Base-by-base conservation (phyloP, 306 rosid species). In the Sindora glabra region DNA sequence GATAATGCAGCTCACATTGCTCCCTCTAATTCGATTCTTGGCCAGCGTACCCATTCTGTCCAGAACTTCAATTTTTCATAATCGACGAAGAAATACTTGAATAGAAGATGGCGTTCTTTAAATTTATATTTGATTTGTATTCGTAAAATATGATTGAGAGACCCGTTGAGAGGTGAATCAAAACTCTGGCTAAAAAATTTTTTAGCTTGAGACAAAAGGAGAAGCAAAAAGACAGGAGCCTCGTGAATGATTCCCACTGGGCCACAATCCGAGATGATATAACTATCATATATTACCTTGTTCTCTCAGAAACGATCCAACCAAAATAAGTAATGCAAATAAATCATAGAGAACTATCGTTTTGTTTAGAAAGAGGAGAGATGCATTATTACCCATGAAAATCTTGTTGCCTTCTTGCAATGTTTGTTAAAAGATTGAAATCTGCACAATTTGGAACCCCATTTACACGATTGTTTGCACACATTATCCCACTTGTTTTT, bases 371-470 rank as follows among this genome's bases (percentile, higher is more conserved):
- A n/a, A n/a, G n/a, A n/a, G n/a, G n/a, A n/a, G n/a, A 3, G 17
- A 14, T 10, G 4, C 4, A 0, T 23, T 11, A 16, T 49, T 77
- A 91, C 94, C 99, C 99, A n/a, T 77, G 62, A 25, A 92, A 92
- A 32, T 25, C 69, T 96, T 96, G 89, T 21, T 78, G 26, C 23
- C 69, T 54, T 69, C 99, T 74, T 14, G 81, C 94, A 3, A 71
- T 82, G 0, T 53, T 41, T 5, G 99, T 71, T 11, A 92, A 50
- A 37, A 92, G 95, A 50, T 84, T 64, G 48, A 16, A 74, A 73
- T 92, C 90, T 0, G 96, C 96, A 44, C 96, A 92, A 74, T 68
- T 89, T 2, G 99, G 99, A 37, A 89, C 77, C 2, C 99, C 99
- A 68, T 92, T 92, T 2, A 92, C 86, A 0, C 79, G 86, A 24